Conservation (phyloP, 2,329 filamentous ascomycete species). For the Cytospora schulzeri region DNA sequence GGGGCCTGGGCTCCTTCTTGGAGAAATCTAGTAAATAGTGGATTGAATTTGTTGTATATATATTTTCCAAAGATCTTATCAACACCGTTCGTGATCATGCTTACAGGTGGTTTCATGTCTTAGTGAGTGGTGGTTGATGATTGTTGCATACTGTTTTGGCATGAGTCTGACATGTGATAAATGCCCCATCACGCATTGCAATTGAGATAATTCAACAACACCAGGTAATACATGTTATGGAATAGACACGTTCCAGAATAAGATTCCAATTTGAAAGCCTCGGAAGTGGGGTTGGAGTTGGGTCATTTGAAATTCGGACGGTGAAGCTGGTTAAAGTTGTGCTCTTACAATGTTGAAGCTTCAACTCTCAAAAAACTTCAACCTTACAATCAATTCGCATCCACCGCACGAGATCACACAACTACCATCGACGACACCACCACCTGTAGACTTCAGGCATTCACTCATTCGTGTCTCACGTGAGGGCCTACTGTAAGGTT, state of each 20-base stretch:
- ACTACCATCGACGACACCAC: background rate
- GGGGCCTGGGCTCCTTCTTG: conserved; percentile 59
- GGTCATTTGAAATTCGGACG: background rate
- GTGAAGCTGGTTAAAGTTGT: background rate
- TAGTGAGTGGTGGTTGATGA: background rate
- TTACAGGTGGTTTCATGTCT: background rate
- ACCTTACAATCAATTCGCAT: background rate
- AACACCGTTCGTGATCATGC: too few relatives aligned
- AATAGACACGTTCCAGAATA: background rate
- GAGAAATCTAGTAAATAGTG: conserved; percentile 36
- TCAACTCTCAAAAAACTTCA: conserved; percentile 14
- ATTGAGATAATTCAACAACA: background rate
- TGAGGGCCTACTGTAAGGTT: background rate
- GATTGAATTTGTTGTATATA: background rate
- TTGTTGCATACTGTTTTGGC: background rate
- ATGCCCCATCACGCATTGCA: background rate
- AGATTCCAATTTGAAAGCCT: background rate
- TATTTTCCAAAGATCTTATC: background rate
- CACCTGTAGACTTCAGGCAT: background rate
- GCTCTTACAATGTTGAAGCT: background rate
- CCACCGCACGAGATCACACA: background rate
- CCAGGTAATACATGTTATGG: background rate
- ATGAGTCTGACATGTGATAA: background rate
- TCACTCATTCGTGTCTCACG: background rate
- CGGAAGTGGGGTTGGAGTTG: background rate